Conservation (phyloP, 1,284 basidiomycete species). For the Cryptococcus sp. region DNA sequence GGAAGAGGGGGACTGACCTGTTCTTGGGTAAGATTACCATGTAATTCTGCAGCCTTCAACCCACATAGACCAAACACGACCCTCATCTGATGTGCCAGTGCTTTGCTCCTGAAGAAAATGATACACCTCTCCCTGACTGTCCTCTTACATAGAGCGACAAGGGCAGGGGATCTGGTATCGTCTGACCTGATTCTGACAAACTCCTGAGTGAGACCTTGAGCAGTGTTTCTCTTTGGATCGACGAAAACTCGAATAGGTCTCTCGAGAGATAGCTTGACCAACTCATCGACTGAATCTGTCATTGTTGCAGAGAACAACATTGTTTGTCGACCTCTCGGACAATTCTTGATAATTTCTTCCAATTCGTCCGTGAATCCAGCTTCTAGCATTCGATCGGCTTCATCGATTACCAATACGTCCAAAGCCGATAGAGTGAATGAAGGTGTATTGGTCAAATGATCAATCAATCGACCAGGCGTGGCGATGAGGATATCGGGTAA, state of each 20-base stretch:
- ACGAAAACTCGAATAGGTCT: conserved; percentile 92
- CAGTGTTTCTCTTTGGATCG: conserved; percentile 84
- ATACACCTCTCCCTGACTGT: conserved; percentile 82
- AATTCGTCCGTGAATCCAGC: conserved; percentile 97
- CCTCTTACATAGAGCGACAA: conserved; percentile 78
- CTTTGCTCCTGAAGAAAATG: conserved; percentile 93
- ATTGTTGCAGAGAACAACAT: conserved; percentile 99
- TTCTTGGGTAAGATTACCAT: conserved; percentile 93
- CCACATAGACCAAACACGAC: conserved; percentile 85
- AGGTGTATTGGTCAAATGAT: conserved; percentile 92
- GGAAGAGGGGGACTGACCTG: conserved; percentile 72
- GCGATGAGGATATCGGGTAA: conserved; percentile 91
- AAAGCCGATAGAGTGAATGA: conserved; percentile 89
- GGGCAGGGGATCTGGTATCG: conserved; percentile 70
- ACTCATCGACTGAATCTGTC: conserved; percentile 91
- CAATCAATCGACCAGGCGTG: conserved; percentile 92
- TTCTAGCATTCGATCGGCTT: conserved; percentile 96
- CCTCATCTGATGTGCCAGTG: conserved; percentile 92
- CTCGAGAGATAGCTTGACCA: conserved; percentile 85
- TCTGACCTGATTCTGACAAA: conserved; percentile 81
- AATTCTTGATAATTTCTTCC: conserved; percentile 84
- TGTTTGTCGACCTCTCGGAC: conserved; percentile 84
- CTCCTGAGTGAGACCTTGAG: conserved; percentile 87
- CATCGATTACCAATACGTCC: conserved; percentile 91
- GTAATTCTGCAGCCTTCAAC: conserved; percentile 83